Conservation (phyloP, 352 stramenopile species). For the Phytophthora megakarya region DNA sequence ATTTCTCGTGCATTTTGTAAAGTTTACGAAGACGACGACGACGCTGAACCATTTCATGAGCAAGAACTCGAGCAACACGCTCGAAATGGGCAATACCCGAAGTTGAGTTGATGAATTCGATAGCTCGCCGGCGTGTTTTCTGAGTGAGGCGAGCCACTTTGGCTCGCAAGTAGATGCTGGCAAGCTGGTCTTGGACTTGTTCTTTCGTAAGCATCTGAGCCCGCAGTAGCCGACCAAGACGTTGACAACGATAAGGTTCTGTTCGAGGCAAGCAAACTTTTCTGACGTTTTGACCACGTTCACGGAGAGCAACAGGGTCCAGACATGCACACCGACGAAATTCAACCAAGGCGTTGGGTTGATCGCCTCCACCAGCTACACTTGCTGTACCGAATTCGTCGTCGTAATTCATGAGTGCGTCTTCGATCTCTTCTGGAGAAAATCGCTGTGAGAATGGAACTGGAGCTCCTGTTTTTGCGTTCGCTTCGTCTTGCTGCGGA, state of each 20-base stretch:
- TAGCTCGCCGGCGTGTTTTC: conserved; percentile 61
- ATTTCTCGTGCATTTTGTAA: conserved; percentile 36
- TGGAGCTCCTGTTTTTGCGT: background rate
- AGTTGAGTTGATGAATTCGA: conserved; percentile 69
- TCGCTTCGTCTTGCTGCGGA: background rate
- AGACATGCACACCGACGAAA: conserved; percentile 64
- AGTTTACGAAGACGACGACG: conserved; percentile 50
- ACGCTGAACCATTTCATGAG: conserved; percentile 37
- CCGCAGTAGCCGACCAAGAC: conserved; percentile 50
- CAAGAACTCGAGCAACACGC: conserved; percentile 29
- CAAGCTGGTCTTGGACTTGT: conserved; percentile 68
- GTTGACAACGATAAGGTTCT: conserved; percentile 51
- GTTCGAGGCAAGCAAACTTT: conserved; percentile 53
- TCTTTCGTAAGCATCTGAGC: conserved; percentile 69
- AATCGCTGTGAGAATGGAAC: conserved; percentile 38
- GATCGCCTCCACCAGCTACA: conserved; percentile 23
- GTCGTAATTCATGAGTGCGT: conserved; percentile 59
- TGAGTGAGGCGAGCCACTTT: conserved; percentile 55
- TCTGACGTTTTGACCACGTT: conserved; percentile 34
- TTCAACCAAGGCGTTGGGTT: conserved; percentile 19
- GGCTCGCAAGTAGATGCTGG: conserved; percentile 51
- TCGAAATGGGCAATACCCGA: conserved; percentile 58
- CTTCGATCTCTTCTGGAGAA: conserved; percentile 49
- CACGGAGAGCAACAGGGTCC: conserved; percentile 35
- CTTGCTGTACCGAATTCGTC: conserved; percentile 55